These are phyloP conservation scores for Jacaranda copaia DNA, from an alignment of 257 asterid genomes.

Conservation along the genomic window DNA sequence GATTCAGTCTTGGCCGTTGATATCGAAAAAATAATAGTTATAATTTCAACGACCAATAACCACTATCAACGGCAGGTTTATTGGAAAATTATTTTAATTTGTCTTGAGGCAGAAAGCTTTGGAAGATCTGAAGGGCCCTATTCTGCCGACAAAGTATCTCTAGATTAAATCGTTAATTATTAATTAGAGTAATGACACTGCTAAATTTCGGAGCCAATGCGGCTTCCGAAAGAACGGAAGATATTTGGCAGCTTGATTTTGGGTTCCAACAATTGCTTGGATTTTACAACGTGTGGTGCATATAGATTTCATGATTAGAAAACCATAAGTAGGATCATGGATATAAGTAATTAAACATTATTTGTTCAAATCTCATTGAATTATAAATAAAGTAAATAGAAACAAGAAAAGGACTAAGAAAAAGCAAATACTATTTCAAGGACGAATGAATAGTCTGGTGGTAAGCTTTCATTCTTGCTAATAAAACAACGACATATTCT, in stretches of 20 bases:
- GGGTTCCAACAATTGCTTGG: constrained; percentile 24
- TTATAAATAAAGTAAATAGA: too few species aligned
- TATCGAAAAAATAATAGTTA: neutral
- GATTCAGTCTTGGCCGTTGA: constrained; percentile 37
- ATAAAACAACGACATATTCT: too few species aligned
- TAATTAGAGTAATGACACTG: constrained; percentile 22
- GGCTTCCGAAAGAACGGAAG: neutral
- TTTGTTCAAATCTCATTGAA: too few species aligned
- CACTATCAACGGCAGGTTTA: constrained; percentile 64
- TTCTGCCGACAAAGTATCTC: constrained; percentile 51
- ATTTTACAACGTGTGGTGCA: neutral
- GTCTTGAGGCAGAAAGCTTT: constrained; percentile 29
- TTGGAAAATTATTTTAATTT: constrained; percentile 37
- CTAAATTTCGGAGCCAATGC: constrained; percentile 37
- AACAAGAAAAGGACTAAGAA: too few species aligned
- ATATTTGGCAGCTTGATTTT: neutral
- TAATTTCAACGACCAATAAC: constrained; percentile 60
- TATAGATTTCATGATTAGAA: too few species aligned
- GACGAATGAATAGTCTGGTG: too few species aligned
- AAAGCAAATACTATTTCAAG: too few species aligned
- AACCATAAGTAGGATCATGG: too few species aligned
- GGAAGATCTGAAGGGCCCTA: constrained; percentile 47
- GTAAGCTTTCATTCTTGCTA: too few species aligned
- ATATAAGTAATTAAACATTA: too few species aligned
- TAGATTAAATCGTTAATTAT: neutral